Evolutionary conservation across 179 eudicot species (phyloP), one percentile per base, ranked within the genome.

Genomic region (Patellifolia procumbens): DNA sequence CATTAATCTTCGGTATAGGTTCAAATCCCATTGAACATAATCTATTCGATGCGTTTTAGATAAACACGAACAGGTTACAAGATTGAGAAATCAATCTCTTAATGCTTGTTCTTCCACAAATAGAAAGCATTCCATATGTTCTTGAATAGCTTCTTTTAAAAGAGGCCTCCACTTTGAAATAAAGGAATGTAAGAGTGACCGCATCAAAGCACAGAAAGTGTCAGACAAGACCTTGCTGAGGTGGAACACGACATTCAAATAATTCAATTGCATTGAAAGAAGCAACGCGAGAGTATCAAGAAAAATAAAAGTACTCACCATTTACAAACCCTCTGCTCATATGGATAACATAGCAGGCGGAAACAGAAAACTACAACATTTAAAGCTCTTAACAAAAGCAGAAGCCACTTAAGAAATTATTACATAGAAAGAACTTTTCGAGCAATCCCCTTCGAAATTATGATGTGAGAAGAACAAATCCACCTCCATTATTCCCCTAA

Each of bases 241-340:
- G 4, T 39, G 26, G 13, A 62, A 32, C 42, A 7, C 16, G 12
- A 28, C 37, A 58, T 17, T 17, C 37, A 22, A n/a, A 52, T 3
- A 28, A 55, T n/a, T 37, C 37, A 22, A n/a, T 37, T 13, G 68
- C 49, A 71, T 16, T 48, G 31, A 61, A 71, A 39, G 55, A 70
- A 70, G 61, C 51, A 8, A 77, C 35, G 45, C 55, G 64, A 35
- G 58, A 56, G 0, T 45, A 74, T 73, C 4, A 13, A 26, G 34
- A 39, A 56, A 4, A 31, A 58, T 24, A 59, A n/a, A n/a, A n/a
- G n/a, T n/a, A n/a, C n/a, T n/a, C n/a, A n/a, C n/a, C n/a, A n/a
- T n/a, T n/a, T n/a, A 43, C 34, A 15, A 24, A n/a, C 26, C 22
- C 51, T n/a, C 53, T 34, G 10, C 45, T 17, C 49, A 32, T 11